Conservation (phyloP, 116 monocot species). For the Zostera marina region DNA sequence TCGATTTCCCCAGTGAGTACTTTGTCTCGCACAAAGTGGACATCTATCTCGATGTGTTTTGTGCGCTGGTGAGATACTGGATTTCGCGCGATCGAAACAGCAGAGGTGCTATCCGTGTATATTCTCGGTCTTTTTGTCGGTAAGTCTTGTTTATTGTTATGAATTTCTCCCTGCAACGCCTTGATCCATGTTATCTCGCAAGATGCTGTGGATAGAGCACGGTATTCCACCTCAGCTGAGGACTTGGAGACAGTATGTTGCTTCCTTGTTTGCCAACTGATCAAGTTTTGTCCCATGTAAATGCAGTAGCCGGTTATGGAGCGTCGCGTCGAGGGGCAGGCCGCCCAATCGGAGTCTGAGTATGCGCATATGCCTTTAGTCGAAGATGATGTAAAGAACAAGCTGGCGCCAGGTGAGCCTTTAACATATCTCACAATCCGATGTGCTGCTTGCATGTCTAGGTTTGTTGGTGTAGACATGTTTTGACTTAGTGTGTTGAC, state of each 20-base stretch:
- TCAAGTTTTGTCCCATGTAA: neutral
- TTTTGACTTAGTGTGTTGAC: neutral
- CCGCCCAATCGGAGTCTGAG: conserved; percentile 1
- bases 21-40: conserved; percentile 1
- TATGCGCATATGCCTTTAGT: neutral
- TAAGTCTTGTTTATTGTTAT: too few species aligned
- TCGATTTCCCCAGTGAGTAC: neutral
- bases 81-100: neutral
- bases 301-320: neutral
- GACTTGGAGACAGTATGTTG: too few species aligned
- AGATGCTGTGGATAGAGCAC: too few species aligned
- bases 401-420: neutral
- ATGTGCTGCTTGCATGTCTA: neutral
- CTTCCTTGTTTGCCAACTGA: neutral
- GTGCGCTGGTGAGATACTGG: conserved; percentile 1
- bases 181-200: neutral
- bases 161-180: neutral
- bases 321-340: too few species aligned
- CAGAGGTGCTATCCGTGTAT: neutral
- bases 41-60: conserved; percentile 2
- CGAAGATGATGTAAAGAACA: neutral
- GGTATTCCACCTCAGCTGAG: too few species aligned
- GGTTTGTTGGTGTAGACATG: neutral
- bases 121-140: neutral
- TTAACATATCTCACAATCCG: neutral